Conservation (phyloP, 805 yeast species). For the Ogataea naganishii region DNA sequence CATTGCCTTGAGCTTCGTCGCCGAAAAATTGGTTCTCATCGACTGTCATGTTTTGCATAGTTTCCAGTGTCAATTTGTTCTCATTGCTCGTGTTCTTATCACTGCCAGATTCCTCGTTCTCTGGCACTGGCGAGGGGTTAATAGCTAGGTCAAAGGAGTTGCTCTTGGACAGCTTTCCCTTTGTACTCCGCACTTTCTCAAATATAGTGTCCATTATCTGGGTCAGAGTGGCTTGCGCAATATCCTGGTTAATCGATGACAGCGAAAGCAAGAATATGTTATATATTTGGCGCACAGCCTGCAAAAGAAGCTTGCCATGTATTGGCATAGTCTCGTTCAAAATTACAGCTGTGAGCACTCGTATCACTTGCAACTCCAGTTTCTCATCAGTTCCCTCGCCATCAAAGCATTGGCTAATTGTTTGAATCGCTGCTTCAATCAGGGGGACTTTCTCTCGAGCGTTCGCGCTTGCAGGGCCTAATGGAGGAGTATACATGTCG, state of each 20-base stretch:
- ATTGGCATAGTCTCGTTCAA: conserved; percentile 73
- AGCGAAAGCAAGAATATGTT: conserved; percentile 83
- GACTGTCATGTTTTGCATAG: conserved; percentile 49
- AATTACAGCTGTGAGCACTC: conserved; percentile 85
- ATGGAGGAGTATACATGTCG: conserved; percentile 41
- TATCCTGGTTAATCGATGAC: conserved; percentile 76
- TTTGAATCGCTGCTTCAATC: conserved; percentile 77
- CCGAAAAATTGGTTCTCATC: conserved; percentile 47
- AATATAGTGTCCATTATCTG: conserved; percentile 84
- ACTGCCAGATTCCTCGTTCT: conserved; percentile 30
- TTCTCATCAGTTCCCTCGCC: conserved; percentile 89
- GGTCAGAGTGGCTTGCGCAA: conserved; percentile 91
- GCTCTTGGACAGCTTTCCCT: conserved; percentile 4
- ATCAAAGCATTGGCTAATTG: conserved; percentile 76
- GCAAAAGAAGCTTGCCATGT: conserved; percentile 82
- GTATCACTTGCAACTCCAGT: conserved; percentile 85
- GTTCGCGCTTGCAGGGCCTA: conserved; percentile 10
- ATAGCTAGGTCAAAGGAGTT: neutral
- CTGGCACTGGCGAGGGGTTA: conserved; percentile 38
- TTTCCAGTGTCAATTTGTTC: conserved; percentile 41
- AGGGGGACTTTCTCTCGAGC: conserved; percentile 35
- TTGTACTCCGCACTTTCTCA: conserved; percentile 42
- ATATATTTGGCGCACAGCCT: conserved; percentile 89
- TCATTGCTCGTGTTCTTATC: conserved; percentile 3
- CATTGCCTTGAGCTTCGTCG: conserved; percentile 35